A percentile compares a stretch with the other conserved stretches of the same genome.
Evolutionary conservation across 202 grass and related monocot species (phyloP).

Genomic region (Zizania palustris): DNA sequence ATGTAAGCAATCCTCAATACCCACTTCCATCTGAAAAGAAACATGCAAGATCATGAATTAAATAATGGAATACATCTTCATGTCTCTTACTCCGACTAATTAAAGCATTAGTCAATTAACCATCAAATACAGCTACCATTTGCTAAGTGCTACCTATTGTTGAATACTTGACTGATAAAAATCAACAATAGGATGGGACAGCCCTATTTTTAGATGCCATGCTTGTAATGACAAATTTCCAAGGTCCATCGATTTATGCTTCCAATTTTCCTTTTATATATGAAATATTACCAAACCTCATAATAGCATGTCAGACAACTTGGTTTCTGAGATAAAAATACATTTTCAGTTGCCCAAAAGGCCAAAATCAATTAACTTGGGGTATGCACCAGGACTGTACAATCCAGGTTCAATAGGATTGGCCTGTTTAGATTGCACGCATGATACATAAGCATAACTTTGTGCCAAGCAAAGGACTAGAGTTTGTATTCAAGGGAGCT

Average conservation of each 20-base stretch:
- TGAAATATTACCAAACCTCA: not conserved
- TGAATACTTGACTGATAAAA: not conserved
- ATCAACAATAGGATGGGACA: not conserved
- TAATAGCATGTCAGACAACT: not conserved
- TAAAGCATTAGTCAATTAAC: not conserved
- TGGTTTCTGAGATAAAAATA: not conserved
- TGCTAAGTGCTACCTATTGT: not conserved
- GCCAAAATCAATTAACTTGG: not conserved
- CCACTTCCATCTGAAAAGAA: slow-evolving; percentile 81
- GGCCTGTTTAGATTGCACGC: too few relatives aligned
- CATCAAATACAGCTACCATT: not conserved
- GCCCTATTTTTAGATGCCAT: not conserved
- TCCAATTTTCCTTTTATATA: not conserved
- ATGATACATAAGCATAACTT: not conserved
- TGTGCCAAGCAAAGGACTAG: not conserved
- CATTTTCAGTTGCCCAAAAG: slow-evolving; percentile 1
- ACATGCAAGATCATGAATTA: slow-evolving; percentile 14
- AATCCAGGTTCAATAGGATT: not conserved
- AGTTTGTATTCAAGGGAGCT: not conserved
- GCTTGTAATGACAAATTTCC: not conserved
- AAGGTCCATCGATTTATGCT: not conserved
- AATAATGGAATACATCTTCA: not conserved
- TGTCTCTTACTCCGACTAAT: not conserved
- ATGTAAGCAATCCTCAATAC: slow-evolving; percentile 88
- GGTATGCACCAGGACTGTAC: not conserved